phyloP scores from a whole-genome alignment of 768 basidiomycete species.

The Psilocybe cyanescens region DNA sequence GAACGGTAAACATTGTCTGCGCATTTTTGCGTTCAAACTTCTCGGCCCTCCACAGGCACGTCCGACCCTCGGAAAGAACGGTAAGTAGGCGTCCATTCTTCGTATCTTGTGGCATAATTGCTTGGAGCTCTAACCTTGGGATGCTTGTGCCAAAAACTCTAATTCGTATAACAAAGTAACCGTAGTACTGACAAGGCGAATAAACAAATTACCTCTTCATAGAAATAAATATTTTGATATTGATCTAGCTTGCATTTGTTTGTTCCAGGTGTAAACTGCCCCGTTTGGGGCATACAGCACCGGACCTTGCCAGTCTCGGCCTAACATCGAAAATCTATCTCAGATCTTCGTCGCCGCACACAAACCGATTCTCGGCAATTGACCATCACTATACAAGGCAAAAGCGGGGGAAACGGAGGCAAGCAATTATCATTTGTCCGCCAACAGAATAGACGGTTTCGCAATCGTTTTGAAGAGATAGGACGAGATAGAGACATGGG shows the following conservation, averaged over 20 bases:
- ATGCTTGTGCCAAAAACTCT: neutral
- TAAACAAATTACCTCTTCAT: neutral
- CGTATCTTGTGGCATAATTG: neutral
- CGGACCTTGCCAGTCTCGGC: neutral
- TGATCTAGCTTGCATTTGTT: neutral
- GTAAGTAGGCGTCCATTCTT: slow-evolving; percentile 2
- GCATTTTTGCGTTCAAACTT: neutral
- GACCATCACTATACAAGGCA: neutral
- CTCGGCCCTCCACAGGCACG: slow-evolving; percentile 4
- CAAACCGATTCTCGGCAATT: neutral
- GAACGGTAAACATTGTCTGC: neutral
- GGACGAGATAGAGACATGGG: neutral
- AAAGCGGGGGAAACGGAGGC: neutral
- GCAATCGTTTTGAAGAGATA: neutral
- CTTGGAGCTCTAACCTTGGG: neutral
- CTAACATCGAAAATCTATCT: neutral
- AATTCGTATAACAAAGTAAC: neutral
- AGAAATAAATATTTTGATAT: neutral
- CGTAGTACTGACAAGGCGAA: neutral
- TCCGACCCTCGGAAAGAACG: slow-evolving; percentile 12
- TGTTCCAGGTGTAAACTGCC: neutral
- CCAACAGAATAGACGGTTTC: neutral
- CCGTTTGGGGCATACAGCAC: neutral
- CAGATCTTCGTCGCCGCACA: slow-evolving; percentile 5
- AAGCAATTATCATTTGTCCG: neutral